These are phyloP conservation scores for Xylariaceae sp. DNA, from an alignment of 2,329 filamentous ascomycete genomes.

Conservation along the genomic window DNA sequence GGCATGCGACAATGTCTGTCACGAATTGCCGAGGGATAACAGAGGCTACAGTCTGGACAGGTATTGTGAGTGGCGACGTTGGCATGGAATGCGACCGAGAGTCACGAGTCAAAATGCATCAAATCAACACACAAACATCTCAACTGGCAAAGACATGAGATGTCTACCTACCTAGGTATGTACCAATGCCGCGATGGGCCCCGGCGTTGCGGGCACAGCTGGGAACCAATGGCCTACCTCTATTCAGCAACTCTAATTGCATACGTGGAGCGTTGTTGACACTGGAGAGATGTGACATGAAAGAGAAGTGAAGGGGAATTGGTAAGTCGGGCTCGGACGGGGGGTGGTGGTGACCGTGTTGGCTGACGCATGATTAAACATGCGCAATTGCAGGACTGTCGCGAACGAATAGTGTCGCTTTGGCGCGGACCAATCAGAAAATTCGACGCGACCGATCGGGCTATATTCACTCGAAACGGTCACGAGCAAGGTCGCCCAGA, in stretches of 20 bases:
- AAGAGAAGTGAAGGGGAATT: slow-evolving; percentile 26
- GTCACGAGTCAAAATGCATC: slow-evolving; percentile 16
- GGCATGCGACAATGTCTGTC: too few species aligned
- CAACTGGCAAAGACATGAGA: slow-evolving; percentile 3
- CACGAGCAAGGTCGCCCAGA: too few species aligned
- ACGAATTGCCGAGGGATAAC: too few species aligned
- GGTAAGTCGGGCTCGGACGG: slow-evolving; percentile 7
- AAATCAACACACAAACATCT: slow-evolving; percentile 16
- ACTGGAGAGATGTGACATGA: slow-evolving; percentile 20
- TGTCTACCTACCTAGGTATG: slow-evolving; percentile 16
- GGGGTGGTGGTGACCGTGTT: slow-evolving; percentile 22
- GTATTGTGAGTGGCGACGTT: not conserved
- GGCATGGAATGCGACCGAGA: slow-evolving; percentile 25
- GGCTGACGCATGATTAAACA: slow-evolving; percentile 30
- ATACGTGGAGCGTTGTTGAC: too few species aligned
- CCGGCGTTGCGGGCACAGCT: not conserved
- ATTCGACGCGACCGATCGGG: slow-evolving; percentile 26
- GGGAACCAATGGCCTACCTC: too few species aligned
- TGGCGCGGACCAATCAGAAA: slow-evolving; percentile 41
- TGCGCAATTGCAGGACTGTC: slow-evolving; percentile 23
- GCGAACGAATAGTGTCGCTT: slow-evolving; percentile 13
- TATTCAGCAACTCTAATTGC: not conserved
- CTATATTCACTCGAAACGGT: too few species aligned
- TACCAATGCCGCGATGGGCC: slow-evolving; percentile 13
- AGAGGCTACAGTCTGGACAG: not conserved